Evolutionary conservation across 495 filamentous ascomycete species (phyloP).

Genomic region (Viridothelium virens): DNA sequence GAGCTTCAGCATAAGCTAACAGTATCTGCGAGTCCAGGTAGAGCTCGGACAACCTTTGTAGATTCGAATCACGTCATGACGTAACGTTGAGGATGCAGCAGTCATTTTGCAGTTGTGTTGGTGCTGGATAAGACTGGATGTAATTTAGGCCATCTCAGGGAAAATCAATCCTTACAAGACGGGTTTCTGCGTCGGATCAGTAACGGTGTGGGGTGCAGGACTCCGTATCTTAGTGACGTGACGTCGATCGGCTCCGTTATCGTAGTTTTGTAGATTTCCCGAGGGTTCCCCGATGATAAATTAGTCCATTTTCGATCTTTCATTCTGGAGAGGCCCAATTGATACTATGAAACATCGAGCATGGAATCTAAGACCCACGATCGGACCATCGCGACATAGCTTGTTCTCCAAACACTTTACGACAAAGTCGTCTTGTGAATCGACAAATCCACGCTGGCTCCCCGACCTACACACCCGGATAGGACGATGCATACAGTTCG

Average conservation of each 20-base stretch:
- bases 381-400: background rate
- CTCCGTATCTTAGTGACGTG: background rate
- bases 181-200: no score
- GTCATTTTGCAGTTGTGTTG: conserved; percentile 36
- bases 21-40: background rate
- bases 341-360: background rate
- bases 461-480: conserved; percentile 62
- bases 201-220: background rate
- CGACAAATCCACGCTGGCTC: conserved; percentile 57
- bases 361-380: background rate
- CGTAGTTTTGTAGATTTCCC: background rate
- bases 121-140: background rate
- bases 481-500: conserved; percentile 80
- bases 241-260: background rate
- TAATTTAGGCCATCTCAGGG: no score
- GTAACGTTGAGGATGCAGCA: conserved; percentile 41
- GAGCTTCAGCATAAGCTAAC: background rate
- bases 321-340: background rate
- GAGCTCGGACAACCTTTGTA: conserved; percentile 69
- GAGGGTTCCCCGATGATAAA: background rate
- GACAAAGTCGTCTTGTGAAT: conserved; percentile 18
- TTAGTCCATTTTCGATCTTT: background rate
- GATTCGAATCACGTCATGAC: conserved; percentile 73
- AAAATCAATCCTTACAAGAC: no score
- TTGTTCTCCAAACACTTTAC: background rate